Evolutionary conservation across 805 yeast genomes (phyloP).

Genomic region (Kodamaea sagamina): DNA sequence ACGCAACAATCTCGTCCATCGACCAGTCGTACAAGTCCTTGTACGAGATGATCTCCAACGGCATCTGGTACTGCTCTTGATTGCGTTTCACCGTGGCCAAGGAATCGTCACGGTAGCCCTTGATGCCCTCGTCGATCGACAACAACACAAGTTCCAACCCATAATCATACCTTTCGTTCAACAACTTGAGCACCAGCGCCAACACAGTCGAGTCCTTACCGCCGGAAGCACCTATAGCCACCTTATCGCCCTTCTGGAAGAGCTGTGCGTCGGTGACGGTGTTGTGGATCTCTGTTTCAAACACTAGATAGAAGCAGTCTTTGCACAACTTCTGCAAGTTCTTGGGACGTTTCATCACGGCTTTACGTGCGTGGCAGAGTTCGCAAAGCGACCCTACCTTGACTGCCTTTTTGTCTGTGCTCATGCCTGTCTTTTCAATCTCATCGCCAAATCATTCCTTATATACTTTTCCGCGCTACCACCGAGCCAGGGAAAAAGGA

Average conservation of each 20-base stretch:
- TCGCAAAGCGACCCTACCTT: conserved; percentile 57
- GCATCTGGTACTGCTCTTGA: conserved; percentile 79
- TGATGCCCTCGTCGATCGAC: conserved; percentile 94
- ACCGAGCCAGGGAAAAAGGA: not conserved
- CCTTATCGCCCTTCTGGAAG: conserved; percentile 77
- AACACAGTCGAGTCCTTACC: conserved; percentile 97
- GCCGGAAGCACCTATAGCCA: conserved; percentile 98
- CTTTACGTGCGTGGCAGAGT: conserved; percentile 77
- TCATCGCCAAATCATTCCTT: conserved; percentile 5
- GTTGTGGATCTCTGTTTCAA: conserved; percentile 93
- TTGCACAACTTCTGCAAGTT: conserved; percentile 88
- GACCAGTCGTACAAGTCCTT: conserved; percentile 94
- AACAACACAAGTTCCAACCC: conserved; percentile 82
- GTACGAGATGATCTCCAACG: conserved; percentile 79
- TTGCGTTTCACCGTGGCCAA: conserved; percentile 95
- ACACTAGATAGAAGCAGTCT: conserved; percentile 83
- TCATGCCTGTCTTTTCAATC: not conserved
- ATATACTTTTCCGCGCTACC: conserved; percentile 1
- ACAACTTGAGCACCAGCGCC: conserved; percentile 80
- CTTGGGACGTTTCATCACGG: conserved; percentile 89
- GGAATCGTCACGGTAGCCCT: conserved; percentile 96
- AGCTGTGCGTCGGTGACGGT: conserved; percentile 73
- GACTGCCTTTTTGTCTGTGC: not conserved
- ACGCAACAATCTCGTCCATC: conserved; percentile 95
- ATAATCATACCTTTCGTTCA: conserved; percentile 86